Evolutionary conservation across 73 alveolate genomes (phyloP).

Genomic region (Paramecium sonneborni): DNA sequence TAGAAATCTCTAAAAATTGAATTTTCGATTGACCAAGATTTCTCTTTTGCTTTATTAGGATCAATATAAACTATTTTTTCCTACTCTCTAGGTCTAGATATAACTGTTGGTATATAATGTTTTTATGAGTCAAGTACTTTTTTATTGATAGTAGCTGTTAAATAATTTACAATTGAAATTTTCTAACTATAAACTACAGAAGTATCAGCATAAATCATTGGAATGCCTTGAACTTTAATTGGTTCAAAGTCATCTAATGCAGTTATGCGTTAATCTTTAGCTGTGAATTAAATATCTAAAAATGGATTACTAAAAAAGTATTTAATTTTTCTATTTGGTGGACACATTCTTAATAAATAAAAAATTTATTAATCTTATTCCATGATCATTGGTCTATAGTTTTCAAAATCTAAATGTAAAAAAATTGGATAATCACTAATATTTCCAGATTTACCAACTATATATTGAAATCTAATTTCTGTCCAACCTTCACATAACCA

Average conservation of each 20-base stretch:
- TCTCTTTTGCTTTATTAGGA: conserved; percentile 21
- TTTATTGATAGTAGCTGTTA: background rate
- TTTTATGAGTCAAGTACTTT: background rate
- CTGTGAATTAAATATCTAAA: conserved; percentile 36
- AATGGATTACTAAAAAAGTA: conserved; percentile 59
- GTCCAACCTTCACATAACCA: conserved; percentile 70
- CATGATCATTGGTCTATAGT: conserved; percentile 61
- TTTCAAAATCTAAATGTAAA: conserved; percentile 65
- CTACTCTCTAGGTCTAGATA: conserved; percentile 46
- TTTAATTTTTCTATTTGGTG: conserved; percentile 51
- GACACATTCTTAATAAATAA: conserved; percentile 57
- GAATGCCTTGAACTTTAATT: conserved; percentile 15
- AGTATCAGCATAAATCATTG: conserved; percentile 40
- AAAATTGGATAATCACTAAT: conserved; percentile 53
- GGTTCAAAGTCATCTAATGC: conserved; percentile 15
- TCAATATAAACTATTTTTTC: conserved; percentile 38
- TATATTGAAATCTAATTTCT: conserved; percentile 55
- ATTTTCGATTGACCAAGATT: conserved; percentile 41
- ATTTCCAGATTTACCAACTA: conserved; percentile 19
- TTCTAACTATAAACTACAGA: background rate
- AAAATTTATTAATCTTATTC: conserved; percentile 22
- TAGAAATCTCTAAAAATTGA: conserved; percentile 38
- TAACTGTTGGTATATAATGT: conserved; percentile 24
- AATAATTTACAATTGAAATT: conserved; percentile 31
- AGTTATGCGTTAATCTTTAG: background rate